These are phyloP conservation scores for Solanum raphanifolium DNA, from an alignment of 257 asterid species.

Conservation along the genomic window DNA sequence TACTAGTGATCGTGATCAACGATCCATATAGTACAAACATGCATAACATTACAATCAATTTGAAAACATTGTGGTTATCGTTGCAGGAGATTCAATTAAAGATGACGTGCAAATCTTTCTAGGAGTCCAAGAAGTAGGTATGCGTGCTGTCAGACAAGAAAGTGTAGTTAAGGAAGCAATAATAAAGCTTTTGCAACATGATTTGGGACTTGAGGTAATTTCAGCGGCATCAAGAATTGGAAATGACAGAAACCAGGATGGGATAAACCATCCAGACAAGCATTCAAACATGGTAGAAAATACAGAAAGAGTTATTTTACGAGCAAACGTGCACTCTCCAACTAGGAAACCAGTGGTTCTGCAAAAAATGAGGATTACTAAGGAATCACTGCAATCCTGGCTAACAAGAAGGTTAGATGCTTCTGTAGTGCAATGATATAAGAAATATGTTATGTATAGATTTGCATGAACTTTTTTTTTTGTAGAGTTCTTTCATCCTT, in stretches of 20 bases:
- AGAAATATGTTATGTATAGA: background rate
- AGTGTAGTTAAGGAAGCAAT: constrained; percentile 45
- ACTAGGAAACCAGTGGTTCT: constrained; percentile 66
- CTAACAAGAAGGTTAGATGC: constrained; percentile 30
- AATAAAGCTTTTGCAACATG: constrained; percentile 47
- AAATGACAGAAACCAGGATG: constrained; percentile 7
- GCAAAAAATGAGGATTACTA: constrained; percentile 52
- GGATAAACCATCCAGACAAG: constrained; percentile 6
- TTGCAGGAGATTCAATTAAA: constrained; percentile 54
- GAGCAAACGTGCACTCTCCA: constrained; percentile 26
- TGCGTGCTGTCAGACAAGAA: constrained; percentile 12
- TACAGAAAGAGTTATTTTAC: constrained; percentile 7
- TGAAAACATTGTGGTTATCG: background rate
- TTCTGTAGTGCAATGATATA: background rate
- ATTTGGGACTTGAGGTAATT: constrained; percentile 65
- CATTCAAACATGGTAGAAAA: constrained; percentile 14
- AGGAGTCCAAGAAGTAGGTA: constrained; percentile 31
- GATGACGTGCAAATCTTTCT: constrained; percentile 62
- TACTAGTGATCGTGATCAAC: background rate
- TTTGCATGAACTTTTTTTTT: background rate
- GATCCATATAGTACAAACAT: background rate
- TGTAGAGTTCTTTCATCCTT: constrained; percentile 21
- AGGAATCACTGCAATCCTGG: constrained; percentile 61
- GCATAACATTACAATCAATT: background rate
- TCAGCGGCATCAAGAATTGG: constrained; percentile 22